Conservation (phyloP, 768 basidiomycete species). For the Tricholoma sp. region DNA sequence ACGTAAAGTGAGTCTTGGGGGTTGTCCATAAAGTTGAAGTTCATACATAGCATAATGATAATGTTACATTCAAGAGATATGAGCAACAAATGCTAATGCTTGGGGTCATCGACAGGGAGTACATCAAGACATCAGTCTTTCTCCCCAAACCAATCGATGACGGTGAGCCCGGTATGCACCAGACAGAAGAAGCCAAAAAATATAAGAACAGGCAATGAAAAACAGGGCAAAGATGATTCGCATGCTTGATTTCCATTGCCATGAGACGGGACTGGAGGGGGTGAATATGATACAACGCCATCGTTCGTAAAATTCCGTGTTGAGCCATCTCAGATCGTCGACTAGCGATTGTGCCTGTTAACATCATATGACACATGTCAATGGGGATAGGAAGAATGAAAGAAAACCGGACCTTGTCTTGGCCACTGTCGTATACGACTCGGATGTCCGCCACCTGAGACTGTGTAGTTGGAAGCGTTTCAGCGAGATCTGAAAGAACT, state of each 20-base stretch:
- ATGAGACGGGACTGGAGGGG: conserved; percentile 63
- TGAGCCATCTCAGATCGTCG: conserved; percentile 66
- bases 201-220: conserved; percentile 53
- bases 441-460: conserved; percentile 58
- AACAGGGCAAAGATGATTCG: conserved; percentile 53
- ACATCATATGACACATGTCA: conserved; percentile 1
- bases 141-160: conserved; percentile 75
- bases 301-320: conserved; percentile 73
- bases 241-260: conserved; percentile 62
- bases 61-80: not conserved
- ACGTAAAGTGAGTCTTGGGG: not conserved
- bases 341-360: conserved; percentile 60
- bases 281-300: conserved; percentile 75
- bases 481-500: conserved; percentile 51
- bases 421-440: conserved; percentile 66
- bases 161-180: conserved; percentile 73
- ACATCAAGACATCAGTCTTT: conserved; percentile 61
- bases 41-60: not conserved
- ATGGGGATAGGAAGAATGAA: not conserved
- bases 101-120: not conserved
- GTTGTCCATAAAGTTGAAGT: not conserved
- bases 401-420: conserved; percentile 46
- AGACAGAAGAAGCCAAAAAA: conserved; percentile 53
- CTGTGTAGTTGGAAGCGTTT: conserved; percentile 56
- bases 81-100: not conserved